phyloP scores from a whole-genome alignment of 108 stramenopile species.

The Nitzschia sp. region DNA sequence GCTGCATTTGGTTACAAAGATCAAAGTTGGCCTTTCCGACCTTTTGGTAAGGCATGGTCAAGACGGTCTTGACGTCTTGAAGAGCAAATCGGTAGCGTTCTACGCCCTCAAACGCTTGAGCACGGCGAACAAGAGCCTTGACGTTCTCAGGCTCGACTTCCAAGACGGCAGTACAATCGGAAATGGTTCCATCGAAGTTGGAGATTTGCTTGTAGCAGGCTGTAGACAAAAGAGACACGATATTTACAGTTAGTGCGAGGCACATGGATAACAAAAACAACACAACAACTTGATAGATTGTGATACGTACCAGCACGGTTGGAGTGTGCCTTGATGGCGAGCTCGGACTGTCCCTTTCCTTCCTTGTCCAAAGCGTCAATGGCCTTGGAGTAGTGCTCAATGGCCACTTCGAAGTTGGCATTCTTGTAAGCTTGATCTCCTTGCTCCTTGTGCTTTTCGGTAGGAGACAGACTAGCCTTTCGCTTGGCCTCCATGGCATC shows the following conservation, averaged over 20 bases:
- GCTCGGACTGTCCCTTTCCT: conserved; percentile 56
- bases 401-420: conserved; percentile 82
- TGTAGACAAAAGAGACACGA: not conserved
- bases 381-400: conserved; percentile 92
- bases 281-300: not conserved
- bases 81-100: conserved; percentile 94
- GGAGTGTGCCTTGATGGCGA: conserved; percentile 93
- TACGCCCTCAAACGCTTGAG: conserved; percentile 98
- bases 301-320: conserved; percentile 80
- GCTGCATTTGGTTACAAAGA: conserved; percentile 91
- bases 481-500: conserved; percentile 87
- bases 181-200: conserved; percentile 96
- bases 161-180: conserved; percentile 93
- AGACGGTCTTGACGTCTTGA: conserved; percentile 95
- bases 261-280: not conserved
- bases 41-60: conserved; percentile 81
- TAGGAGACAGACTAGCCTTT: conserved; percentile 68
- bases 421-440: conserved; percentile 94
- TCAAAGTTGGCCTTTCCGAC: conserved; percentile 94
- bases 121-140: conserved; percentile 97
- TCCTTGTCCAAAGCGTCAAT: conserved; percentile 76
- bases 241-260: no score
- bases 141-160: conserved; percentile 95
- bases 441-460: conserved; percentile 92
- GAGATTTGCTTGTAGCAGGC: conserved; percentile 99